A percentile compares a stretch with the other conserved stretches of the same genome.
phyloP scores from a whole-genome alignment of 2,329 filamentous ascomycete genomes.

The Tolypocladium tundrense region DNA sequence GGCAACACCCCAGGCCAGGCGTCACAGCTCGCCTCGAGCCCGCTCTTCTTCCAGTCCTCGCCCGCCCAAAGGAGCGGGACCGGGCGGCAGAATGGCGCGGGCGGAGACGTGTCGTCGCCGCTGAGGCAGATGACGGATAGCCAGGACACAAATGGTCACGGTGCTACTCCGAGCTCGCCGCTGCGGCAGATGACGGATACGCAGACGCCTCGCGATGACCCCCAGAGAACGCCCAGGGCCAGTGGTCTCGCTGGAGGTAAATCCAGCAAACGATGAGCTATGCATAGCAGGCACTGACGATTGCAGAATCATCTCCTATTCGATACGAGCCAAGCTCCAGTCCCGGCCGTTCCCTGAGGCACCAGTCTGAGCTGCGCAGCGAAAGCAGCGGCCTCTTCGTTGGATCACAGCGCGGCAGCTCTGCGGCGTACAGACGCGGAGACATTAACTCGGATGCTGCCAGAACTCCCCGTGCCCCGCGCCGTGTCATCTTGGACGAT shows the following conservation, averaged over 20 bases:
- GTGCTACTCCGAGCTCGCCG: conserved; percentile 44
- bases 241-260: conserved; percentile 54
- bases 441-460: conserved; percentile 79
- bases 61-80: conserved; percentile 18
- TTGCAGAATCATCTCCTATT: conserved; percentile 79
- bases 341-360: conserved; percentile 53
- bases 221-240: conserved; percentile 63
- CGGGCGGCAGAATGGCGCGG: conserved; percentile 16
- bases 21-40: conserved; percentile 60
- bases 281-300: conserved; percentile 4
- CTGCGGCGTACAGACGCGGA: conserved; percentile 51
- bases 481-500: conserved; percentile 50
- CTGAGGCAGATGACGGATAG: conserved; percentile 46
- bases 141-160: conserved; percentile 35
- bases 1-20: conserved; percentile 34
- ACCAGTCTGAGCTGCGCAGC: conserved; percentile 64
- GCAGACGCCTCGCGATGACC: conserved; percentile 36
- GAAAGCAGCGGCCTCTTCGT: conserved; percentile 86
- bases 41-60: conserved; percentile 61
- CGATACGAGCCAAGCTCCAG: conserved; percentile 86
- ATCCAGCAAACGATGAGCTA: conserved; percentile 10
- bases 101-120: conserved; percentile 38
- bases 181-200: conserved; percentile 48
- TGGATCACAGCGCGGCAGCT: conserved; percentile 47
- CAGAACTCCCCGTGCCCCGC: conserved; percentile 39